A percentile compares a stretch with the other conserved stretches of the same genome.
phyloP scores from a whole-genome alignment of 352 stramenopile genomes.

The Pythium rhizo-oryzae region DNA sequence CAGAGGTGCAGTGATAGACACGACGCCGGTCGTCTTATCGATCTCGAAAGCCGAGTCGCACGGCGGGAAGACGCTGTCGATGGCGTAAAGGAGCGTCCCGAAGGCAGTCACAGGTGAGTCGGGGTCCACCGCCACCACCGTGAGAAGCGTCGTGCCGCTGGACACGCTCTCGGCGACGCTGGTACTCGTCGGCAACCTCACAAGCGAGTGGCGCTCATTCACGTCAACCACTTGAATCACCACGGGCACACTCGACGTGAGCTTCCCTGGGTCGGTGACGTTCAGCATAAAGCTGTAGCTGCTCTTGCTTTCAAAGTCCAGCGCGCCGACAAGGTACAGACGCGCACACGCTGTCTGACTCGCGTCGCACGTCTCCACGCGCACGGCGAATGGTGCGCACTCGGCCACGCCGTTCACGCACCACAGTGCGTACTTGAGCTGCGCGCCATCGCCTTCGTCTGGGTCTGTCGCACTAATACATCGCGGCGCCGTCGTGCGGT shows the following conservation, averaged over 20 bases:
- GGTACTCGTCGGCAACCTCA: constrained; percentile 28
- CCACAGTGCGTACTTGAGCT: constrained; percentile 43
- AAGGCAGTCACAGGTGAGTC: constrained; percentile 39
- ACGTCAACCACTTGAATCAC: constrained; percentile 49
- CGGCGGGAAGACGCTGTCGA: constrained; percentile 37
- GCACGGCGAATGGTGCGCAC: constrained; percentile 43
- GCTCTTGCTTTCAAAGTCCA: constrained; percentile 50
- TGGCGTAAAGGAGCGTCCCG: constrained; percentile 37
- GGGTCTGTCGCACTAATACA: constrained; percentile 49
- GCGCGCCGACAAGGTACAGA: constrained; percentile 35
- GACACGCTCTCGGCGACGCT: constrained; percentile 41
- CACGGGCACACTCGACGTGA: constrained; percentile 30
- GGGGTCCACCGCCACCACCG: constrained; percentile 36
- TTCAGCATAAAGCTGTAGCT: constrained; percentile 43
- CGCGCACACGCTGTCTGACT: constrained; percentile 41
- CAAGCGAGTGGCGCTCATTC: constrained; percentile 52
- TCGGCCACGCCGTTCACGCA: constrained; percentile 32
- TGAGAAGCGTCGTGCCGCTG: constrained; percentile 35
- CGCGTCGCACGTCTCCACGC: constrained; percentile 41
- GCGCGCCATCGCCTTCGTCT: constrained; percentile 41
- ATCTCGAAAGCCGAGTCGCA: constrained; percentile 15
- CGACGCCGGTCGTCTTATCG: constrained; percentile 35
- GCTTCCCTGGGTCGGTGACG: constrained; percentile 33
- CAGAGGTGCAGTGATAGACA: constrained; percentile 36
- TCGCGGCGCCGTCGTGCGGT: constrained; percentile 22